Conservation (phyloP, 441 rosid genomes). For the Gossypium aridum region DNA sequence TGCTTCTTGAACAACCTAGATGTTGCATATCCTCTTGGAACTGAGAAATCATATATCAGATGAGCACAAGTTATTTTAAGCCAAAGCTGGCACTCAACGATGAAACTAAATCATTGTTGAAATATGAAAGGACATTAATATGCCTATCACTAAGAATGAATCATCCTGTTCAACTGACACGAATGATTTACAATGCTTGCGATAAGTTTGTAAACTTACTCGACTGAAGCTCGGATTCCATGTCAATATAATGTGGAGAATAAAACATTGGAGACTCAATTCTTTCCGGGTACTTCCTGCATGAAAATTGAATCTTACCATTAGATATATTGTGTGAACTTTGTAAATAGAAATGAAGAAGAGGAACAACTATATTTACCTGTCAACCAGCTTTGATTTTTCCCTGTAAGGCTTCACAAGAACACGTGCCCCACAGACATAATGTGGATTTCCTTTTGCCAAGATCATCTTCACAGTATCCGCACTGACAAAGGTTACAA, state of each 20-base stretch:
- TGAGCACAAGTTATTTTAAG: not conserved
- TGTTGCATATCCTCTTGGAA: slow-evolving; percentile 40
- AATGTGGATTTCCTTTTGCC: slow-evolving; percentile 70
- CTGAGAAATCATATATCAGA: slow-evolving; percentile 19
- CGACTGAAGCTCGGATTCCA: slow-evolving; percentile 46
- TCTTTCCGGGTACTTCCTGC: slow-evolving; percentile 54
- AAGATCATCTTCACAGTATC: slow-evolving; percentile 54
- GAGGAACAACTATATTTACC: slow-evolving; percentile 24
- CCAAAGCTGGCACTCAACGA: not conserved
- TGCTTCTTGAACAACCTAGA: slow-evolving; percentile 45
- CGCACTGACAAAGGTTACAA: slow-evolving; percentile 58
- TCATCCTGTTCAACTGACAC: not conserved
- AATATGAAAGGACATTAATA: not conserved
- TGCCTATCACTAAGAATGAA: not conserved
- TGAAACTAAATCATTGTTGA: not conserved
- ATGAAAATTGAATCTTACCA: slow-evolving; percentile 1
- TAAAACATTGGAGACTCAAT: slow-evolving; percentile 31
- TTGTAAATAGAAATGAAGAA: not conserved
- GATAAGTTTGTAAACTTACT: slow-evolving; percentile 25
- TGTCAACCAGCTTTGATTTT: slow-evolving; percentile 49
- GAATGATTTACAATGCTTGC: not conserved
- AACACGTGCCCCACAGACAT: slow-evolving; percentile 59
- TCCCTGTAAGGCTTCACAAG: slow-evolving; percentile 74
- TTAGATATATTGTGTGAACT: not conserved
- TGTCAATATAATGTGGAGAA: slow-evolving; percentile 33